A percentile compares a stretch with the other conserved stretches of the same genome.
These are phyloP conservation scores for Fusarium camptoceras DNA, from an alignment of 2,329 filamentous ascomycete genomes.

Conservation along the genomic window DNA sequence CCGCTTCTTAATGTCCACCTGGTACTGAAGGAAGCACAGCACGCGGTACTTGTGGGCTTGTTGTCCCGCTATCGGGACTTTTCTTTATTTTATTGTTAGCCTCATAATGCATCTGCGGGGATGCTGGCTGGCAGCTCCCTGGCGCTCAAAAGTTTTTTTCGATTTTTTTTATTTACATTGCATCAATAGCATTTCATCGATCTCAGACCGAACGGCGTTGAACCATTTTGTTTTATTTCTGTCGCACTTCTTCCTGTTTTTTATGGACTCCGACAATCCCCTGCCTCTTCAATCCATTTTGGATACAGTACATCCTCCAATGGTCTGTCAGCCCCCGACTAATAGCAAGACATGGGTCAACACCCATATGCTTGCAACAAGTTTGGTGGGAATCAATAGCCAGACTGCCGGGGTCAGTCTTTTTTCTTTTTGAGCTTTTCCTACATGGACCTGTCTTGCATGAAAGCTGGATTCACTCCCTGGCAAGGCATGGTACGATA, in stretches of 20 bases:
- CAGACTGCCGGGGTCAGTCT: slow-evolving; percentile 4
- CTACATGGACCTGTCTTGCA: slow-evolving; percentile 24
- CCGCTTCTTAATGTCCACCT: slow-evolving; percentile 21
- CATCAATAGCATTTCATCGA: slow-evolving; percentile 38
- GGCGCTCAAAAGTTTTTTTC: slow-evolving; percentile 45
- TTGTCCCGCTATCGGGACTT: neutral
- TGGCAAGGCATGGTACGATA: slow-evolving; percentile 26
- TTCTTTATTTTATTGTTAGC: slow-evolving; percentile 18
- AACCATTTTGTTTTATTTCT: slow-evolving; percentile 13
- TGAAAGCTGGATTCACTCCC: slow-evolving; percentile 5
- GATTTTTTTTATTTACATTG: slow-evolving; percentile 21
- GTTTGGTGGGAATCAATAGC: slow-evolving; percentile 13
- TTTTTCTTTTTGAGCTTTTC: slow-evolving; percentile 13
- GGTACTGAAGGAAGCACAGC: slow-evolving; percentile 36
- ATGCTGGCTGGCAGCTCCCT: slow-evolving; percentile 19
- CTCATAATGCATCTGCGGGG: slow-evolving; percentile 29
- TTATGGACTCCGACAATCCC: slow-evolving; percentile 8
- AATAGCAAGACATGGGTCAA: slow-evolving; percentile 15
- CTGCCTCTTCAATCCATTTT: slow-evolving; percentile 6
- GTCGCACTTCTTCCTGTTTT: slow-evolving; percentile 1
- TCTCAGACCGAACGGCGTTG: slow-evolving; percentile 37
- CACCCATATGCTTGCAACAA: slow-evolving; percentile 2
- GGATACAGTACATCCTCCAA: slow-evolving; percentile 4
- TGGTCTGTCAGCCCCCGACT: slow-evolving; percentile 14
- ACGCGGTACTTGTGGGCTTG: slow-evolving; percentile 30